Evolutionary conservation across 163 green algal genomes (phyloP).

Genomic region (Scenedesmus sp.): DNA sequence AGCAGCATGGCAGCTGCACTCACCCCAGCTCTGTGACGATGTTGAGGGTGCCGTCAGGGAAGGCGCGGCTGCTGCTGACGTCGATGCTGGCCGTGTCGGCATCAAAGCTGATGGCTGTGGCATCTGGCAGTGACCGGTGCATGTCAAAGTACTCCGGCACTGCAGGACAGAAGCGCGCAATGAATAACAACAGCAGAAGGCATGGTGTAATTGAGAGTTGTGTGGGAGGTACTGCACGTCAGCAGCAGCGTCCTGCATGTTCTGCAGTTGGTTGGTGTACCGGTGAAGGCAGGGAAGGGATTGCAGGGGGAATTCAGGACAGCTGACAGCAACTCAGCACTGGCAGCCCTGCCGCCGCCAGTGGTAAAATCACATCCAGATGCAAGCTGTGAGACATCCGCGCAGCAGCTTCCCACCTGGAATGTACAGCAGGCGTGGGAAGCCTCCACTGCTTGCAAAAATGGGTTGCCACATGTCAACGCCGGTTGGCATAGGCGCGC

Average conservation of each 20-base stretch:
- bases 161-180: neutral
- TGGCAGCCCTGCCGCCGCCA: no score
- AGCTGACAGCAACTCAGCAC: no score
- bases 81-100: constrained; percentile 26
- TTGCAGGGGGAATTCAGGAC: no score
- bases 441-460: constrained; percentile 50
- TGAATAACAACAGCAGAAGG: neutral
- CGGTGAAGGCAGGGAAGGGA: no score
- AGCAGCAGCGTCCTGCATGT: no score
- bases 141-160: constrained; percentile 55
- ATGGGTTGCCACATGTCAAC: constrained; percentile 45
- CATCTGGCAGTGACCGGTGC: neutral
- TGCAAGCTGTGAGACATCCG: neutral
- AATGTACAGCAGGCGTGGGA: constrained; percentile 51
- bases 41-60: constrained; percentile 27
- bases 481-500: neutral
- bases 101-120: constrained; percentile 29
- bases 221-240: no score
- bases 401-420: constrained; percentile 13
- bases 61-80: neutral
- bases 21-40: constrained; percentile 48
- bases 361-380: neutral
- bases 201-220: neutral
- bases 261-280: neutral
- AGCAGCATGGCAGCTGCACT: neutral